phyloP scores from a whole-genome alignment of 441 rosid species.

The Adansonia rubrostipa region DNA sequence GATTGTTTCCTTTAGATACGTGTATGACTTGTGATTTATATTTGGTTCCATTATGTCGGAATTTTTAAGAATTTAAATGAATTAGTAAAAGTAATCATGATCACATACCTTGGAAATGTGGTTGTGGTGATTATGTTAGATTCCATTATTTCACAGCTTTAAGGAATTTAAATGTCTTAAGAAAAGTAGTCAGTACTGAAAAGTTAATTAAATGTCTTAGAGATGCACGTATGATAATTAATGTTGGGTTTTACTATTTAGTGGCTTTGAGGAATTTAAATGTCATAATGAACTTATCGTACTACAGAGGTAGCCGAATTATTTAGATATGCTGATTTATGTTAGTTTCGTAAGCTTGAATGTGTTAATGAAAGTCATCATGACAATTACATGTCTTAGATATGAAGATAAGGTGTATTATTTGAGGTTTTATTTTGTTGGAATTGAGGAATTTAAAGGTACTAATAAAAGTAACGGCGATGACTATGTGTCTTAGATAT shows the following conservation, averaged over 20 bases:
- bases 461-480: neutral
- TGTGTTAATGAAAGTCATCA: neutral
- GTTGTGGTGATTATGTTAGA: neutral
- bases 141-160: neutral
- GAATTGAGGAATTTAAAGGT: slow-evolving; percentile 1
- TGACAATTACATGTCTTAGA: neutral
- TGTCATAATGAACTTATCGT: neutral
- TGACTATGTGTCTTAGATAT: neutral
- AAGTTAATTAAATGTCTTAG: neutral
- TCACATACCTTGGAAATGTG: neutral
- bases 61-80: neutral
- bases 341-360: neutral
- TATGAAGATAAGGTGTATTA: neutral
- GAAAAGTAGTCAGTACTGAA: neutral
- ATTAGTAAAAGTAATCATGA: neutral
- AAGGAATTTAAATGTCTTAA: slow-evolving; percentile 13
- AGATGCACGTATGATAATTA: neutral
- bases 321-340: neutral
- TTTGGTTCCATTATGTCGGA: neutral
- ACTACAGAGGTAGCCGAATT: neutral
- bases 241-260: neutral
- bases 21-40: neutral
- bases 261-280: slow-evolving; percentile 9
- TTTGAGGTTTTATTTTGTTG: neutral
- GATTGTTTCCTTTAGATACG: neutral